Conservation (phyloP, 805 yeast species). For the Cyberlindnera americana region DNA sequence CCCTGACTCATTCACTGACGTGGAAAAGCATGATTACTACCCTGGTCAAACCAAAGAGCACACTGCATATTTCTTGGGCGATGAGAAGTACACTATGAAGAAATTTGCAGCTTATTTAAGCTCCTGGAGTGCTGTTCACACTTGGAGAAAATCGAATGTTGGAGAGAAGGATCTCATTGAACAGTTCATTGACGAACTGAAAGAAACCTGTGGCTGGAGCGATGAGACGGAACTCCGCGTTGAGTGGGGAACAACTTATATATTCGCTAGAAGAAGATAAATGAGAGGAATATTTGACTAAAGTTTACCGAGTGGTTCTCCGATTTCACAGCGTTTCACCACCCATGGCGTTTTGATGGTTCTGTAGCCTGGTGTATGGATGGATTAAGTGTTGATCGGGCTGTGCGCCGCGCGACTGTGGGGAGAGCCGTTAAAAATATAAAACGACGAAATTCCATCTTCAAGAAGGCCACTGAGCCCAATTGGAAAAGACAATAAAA, state of each 20-base stretch:
- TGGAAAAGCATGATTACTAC: constrained; percentile 33
- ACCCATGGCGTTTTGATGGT: no score
- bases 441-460: constrained; percentile 1
- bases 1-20: constrained; percentile 44
- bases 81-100: constrained; percentile 40
- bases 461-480: no score
- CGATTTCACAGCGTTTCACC: no score
- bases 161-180: constrained; percentile 47
- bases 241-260: constrained; percentile 55
- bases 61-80: constrained; percentile 35
- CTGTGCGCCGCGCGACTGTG: no score
- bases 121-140: constrained; percentile 67
- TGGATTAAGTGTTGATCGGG: no score
- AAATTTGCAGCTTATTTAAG: constrained; percentile 49
- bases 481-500: background rate
- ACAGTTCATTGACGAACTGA: constrained; percentile 40
- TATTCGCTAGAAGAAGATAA: constrained; percentile 37
- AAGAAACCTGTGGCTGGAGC: constrained; percentile 42
- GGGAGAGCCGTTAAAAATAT: no score
- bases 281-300: no score
- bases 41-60: constrained; percentile 23
- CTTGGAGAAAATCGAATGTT: constrained; percentile 46
- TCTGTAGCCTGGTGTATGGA: no score
- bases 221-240: constrained; percentile 40
- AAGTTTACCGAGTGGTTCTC: no score